Evolutionary conservation across 495 filamentous ascomycete genomes (phyloP).

Genomic region (Tuber borchii): DNA sequence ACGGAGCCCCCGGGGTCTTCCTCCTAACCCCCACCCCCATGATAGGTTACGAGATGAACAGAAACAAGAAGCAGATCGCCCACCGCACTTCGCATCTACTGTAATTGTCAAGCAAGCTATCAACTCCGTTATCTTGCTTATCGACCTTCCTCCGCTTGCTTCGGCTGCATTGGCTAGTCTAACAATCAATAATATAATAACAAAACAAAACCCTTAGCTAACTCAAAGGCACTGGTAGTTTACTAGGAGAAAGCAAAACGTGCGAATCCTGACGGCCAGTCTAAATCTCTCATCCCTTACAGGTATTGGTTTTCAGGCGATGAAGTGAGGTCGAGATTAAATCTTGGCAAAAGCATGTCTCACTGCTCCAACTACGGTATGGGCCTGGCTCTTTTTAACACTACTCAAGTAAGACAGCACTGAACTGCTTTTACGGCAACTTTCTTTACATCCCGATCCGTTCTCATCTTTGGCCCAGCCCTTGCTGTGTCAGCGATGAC

Average conservation of each 20-base stretch:
- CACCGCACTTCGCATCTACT: constrained; percentile 2
- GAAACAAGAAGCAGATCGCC: background rate
- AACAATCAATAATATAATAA: background rate
- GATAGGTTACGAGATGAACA: background rate
- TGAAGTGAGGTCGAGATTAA: background rate
- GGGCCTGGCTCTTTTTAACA: background rate
- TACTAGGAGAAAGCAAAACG: background rate
- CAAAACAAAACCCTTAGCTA: background rate
- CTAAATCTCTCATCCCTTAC: background rate
- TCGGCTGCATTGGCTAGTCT: background rate
- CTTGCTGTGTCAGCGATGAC: background rate
- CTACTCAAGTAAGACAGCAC: background rate
- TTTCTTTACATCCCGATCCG: background rate
- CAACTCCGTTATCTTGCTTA: background rate
- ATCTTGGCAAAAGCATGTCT: background rate
- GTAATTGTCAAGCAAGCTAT: background rate
- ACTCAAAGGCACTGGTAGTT: background rate
- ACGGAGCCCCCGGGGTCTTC: background rate
- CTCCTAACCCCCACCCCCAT: background rate
- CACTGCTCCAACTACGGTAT: background rate
- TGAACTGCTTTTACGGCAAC: background rate
- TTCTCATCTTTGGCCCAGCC: background rate
- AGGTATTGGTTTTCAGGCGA: background rate
- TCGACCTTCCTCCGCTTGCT: background rate
- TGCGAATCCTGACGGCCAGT: background rate